phyloP scores from a whole-genome alignment of 306 rosid species.

The Rosa persica region DNA sequence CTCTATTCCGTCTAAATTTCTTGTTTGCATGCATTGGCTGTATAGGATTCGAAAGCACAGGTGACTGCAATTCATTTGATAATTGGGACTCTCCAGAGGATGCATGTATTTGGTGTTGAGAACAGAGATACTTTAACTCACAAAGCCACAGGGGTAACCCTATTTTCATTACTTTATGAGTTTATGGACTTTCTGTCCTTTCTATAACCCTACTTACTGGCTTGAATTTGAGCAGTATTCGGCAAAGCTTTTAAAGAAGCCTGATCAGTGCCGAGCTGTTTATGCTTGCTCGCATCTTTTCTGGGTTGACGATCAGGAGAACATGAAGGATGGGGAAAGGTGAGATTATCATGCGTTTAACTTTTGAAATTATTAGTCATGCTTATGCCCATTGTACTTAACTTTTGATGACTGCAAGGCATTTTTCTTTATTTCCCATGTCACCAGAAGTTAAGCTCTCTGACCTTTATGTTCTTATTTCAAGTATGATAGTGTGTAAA shows the following conservation, averaged over 20 bases:
- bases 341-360: constrained; percentile 34
- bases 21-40: constrained; percentile 23
- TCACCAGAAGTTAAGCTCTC: not conserved
- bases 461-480: not conserved
- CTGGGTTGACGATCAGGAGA: constrained; percentile 90
- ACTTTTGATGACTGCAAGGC: too few species aligned
- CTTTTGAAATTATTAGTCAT: not conserved
- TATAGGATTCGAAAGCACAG: constrained; percentile 94
- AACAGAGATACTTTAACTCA: constrained; percentile 98
- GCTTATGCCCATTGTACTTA: not conserved
- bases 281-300: constrained; percentile 92
- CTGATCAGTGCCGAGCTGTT: constrained; percentile 95
- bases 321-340: constrained; percentile 97
- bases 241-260: constrained; percentile 93
- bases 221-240: constrained; percentile 60
- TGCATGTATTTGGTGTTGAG: constrained; percentile 97
- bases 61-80: constrained; percentile 91
- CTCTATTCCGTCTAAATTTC: not conserved
- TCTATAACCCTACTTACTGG: constrained; percentile 15
- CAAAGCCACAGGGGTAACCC: constrained; percentile 98
- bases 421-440: not conserved
- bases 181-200: not conserved
- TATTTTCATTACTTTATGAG: not conserved
- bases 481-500: not conserved
- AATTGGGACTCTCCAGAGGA: constrained; percentile 98